Evolutionary conservation across 2,329 filamentous ascomycete species (phyloP).

Genomic region (Bimuria novae-zelandiae): DNA sequence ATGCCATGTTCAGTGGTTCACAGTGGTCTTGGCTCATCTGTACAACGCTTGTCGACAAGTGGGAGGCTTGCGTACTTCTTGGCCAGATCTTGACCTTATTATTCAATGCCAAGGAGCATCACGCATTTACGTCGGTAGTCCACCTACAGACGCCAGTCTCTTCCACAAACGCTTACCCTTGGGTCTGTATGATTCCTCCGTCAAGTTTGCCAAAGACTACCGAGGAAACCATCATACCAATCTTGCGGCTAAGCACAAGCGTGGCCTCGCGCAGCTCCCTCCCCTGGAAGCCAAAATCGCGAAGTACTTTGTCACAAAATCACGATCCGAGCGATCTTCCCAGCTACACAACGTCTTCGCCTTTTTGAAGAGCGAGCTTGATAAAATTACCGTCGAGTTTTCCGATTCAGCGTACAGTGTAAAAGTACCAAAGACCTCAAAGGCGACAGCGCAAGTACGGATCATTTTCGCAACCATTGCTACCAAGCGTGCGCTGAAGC

Average conservation of each 20-base stretch:
- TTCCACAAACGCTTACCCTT: slow-evolving; percentile 16
- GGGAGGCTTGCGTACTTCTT: slow-evolving; percentile 17
- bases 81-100: slow-evolving; percentile 27
- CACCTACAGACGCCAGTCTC: slow-evolving; percentile 18
- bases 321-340: slow-evolving; percentile 16
- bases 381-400: not conserved
- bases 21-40: slow-evolving; percentile 19
- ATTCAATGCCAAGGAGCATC: slow-evolving; percentile 20
- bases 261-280: slow-evolving; percentile 13
- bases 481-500: not conserved
- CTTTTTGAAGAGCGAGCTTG: slow-evolving; percentile 7
- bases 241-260: slow-evolving; percentile 10
- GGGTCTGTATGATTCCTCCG: slow-evolving; percentile 7
- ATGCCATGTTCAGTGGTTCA: slow-evolving; percentile 20
- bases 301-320: slow-evolving; percentile 15
- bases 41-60: slow-evolving; percentile 26
- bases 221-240: not conserved
- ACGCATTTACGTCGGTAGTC: slow-evolving; percentile 21
- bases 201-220: slow-evolving; percentile 11
- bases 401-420: not conserved
- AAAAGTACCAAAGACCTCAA: not conserved
- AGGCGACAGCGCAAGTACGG: slow-evolving; percentile 3
- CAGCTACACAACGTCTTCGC: slow-evolving; percentile 24
- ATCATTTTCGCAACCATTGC: slow-evolving; percentile 10
- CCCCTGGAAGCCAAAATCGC: slow-evolving; percentile 16